Base-by-base conservation (phyloP, 495 filamentous ascomycete species). In the Usnea hakonensis region DNA sequence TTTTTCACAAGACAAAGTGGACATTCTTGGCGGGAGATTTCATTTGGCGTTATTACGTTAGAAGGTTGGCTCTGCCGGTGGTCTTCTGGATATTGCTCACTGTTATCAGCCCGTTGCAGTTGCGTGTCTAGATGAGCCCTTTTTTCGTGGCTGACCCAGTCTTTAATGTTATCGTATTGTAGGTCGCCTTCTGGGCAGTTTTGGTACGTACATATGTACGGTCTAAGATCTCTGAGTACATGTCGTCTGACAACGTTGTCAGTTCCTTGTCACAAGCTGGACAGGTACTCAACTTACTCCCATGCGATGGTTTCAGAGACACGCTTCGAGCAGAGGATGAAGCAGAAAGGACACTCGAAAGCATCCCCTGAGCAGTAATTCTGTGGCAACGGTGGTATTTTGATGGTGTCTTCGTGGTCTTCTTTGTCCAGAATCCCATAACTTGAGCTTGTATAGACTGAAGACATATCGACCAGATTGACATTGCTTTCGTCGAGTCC, bases 121-220 rank as follows among this genome's bases (percentile, higher is more conserved):
- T 11, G 17, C n/a, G 33, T 8, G 17, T 28, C 26, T 19, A 23
- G 55, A 57, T 62, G 50, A 26, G 4, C 11, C 0, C 41, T 19
- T n/a, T 21, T 64, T 40, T 73, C 71, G n/a, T 70, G 70, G 28
- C 59, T 61, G 37, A 69, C 54, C 71, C 71, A 72, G 13, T 72
- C 70, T 35, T 66, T 69, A 17, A 62, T 58, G n/a, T 35, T 46
- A 30, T 70, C 66, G 28, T 72, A 73, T 19, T 67, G 64, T 26
- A 68, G 70, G 35, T 63, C 41, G 35, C 56, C 46, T 48, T 70
- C 65, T 36, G 13, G 32, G 50, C 70, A 72, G 26, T 64, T 37
- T 46, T 70, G 32, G 33, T 71, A 68, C 0, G 68, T 73, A 63
- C 71, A 73, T 37, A 71, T 59, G 53, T 73, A 73, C 3, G 71